Percentiles rank a stretch among this genome's conserved stretches.
Conservation (phyloP, 139 green algal species). For the Limnomonas spitsbergensis region DNA sequence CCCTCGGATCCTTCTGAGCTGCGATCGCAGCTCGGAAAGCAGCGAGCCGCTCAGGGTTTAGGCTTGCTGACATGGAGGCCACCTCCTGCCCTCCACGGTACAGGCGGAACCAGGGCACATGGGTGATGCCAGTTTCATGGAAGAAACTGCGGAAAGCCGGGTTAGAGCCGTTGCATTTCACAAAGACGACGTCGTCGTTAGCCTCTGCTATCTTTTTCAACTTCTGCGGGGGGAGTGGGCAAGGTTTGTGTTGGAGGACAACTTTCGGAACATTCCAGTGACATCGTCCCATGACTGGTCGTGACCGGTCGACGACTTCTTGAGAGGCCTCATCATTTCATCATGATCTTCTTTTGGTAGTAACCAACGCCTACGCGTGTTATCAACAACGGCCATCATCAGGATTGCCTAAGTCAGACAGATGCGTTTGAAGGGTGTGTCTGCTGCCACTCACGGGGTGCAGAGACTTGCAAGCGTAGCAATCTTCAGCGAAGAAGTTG, state of each 20-base stretch:
- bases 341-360: no score
- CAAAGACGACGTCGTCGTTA: neutral
- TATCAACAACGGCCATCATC: neutral
- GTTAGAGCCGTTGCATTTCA: slow-evolving; percentile 1
- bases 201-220: slow-evolving; percentile 9
- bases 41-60: neutral
- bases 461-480: slow-evolving; percentile 11
- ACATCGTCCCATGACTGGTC: neutral
- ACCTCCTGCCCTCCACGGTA: neutral
- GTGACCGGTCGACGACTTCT: neutral
- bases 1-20: neutral
- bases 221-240: neutral
- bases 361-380: no score
- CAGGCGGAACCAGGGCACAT: slow-evolving; percentile 8
- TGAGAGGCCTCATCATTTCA: neutral
- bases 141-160: neutral
- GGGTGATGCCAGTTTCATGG: neutral
- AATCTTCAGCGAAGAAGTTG: slow-evolving; percentile 4
- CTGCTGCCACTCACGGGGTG: neutral
- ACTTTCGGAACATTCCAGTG: neutral
- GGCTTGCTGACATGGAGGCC: neutral
- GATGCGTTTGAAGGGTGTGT: no score
- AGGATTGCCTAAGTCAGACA: neutral
- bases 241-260: neutral
- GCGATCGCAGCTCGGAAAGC: neutral